These are phyloP conservation scores for Chiua virens DNA, from an alignment of 768 basidiomycete genomes.

Conservation along the genomic window DNA sequence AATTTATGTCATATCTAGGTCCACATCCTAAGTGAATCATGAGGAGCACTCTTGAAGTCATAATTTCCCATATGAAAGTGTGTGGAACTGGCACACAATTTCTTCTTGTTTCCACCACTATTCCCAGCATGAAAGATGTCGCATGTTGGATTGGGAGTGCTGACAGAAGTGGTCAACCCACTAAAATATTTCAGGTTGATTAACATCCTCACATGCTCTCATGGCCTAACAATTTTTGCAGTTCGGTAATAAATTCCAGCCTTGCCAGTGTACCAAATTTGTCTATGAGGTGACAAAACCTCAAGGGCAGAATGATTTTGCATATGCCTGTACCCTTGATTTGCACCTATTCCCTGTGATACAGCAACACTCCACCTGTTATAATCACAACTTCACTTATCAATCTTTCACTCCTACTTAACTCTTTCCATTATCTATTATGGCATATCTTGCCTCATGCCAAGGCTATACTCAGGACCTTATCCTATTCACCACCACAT, in stretches of 20 bases:
- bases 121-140: conserved; percentile 90
- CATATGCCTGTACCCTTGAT: too few relatives aligned
- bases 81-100: conserved; percentile 73
- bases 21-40: conserved; percentile 85
- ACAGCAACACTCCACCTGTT: conserved; percentile 68
- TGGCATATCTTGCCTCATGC: too few relatives aligned
- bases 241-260: conserved; percentile 93
- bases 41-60: conserved; percentile 91
- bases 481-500: too few relatives aligned
- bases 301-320: too few relatives aligned
- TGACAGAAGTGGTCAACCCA: conserved; percentile 38
- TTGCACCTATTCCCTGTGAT: conserved; percentile 72
- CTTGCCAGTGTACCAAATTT: conserved; percentile 72
- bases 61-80: conserved; percentile 90
- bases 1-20: conserved; percentile 49
- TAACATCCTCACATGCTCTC: not conserved
- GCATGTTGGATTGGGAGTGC: conserved; percentile 78
- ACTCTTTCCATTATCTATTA: too few relatives aligned
- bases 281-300: conserved; percentile 73
- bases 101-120: conserved; percentile 88
- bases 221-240: conserved; percentile 29
- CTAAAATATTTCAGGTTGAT: conserved; percentile 67
- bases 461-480: too few relatives aligned
- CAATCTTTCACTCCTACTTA: too few relatives aligned
- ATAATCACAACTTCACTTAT: too few relatives aligned